Evolutionary conservation across 78 protist species (phyloP), one percentile per base, ranked within the genome.

Genomic region (Dictyostelium purpureum): DNA sequence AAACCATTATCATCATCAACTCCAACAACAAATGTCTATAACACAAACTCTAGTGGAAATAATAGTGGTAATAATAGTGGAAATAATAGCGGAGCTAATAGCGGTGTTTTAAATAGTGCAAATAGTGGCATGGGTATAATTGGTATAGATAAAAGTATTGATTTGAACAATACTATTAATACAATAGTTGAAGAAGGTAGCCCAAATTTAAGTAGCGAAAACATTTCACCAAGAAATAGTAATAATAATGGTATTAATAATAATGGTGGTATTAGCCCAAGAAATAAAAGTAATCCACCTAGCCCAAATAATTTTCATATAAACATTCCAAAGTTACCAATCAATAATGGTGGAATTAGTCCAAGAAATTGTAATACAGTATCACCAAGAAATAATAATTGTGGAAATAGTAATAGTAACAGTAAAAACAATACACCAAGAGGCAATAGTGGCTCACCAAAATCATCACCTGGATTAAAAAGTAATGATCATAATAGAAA

Each of bases 341-440:
- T n/a, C 24, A 56, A 56, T 56, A 56, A 56, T 56, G 24, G 65
- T 56, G 19, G 35, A 11, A 28, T 61, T 61, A 28, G 38, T 11
- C 69, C 69, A 4, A 26, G 69, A 61, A 24, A 31, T 61, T 26
- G 14, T 31, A 61, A 61, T 61, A 61, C 24, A 31, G 6, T 61
- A 31, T 61, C 69, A 12, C 69, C 69, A 61, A 61, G 69, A 61
- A 61, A 28, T 61, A 61, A 59, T 26, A 59, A n/a, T n/a, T n/a
- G n/a, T n/a, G n/a, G n/a, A n/a, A n/a, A n/a, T n/a, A n/a, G n/a
- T n/a, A n/a, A 31, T 26, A 26, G 31, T 14, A 61, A 61, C 6
- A 57, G 61, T 52, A 21, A 21, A 52, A 52, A 52, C 2, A 56
- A 24, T 56, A 24, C 65, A 56, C 65, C 65, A n/a, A 56, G 65